Evolutionary conservation across 352 stramenopile species (phyloP).

Genomic region (Blastocystis sp.): DNA sequence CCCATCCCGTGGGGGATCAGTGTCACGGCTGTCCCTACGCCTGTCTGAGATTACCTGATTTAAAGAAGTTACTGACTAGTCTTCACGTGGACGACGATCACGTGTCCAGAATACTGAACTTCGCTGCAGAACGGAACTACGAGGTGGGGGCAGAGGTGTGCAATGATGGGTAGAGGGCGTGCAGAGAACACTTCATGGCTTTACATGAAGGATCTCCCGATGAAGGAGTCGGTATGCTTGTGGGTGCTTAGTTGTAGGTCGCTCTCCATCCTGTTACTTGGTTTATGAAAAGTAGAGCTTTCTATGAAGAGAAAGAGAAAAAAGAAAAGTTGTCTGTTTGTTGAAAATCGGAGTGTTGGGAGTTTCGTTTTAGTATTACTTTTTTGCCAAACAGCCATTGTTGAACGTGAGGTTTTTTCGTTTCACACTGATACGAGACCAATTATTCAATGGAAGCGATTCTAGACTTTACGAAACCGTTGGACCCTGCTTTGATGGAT

Average conservation of each 20-base stretch:
- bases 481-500: slow-evolving; percentile 89
- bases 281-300: slow-evolving; percentile 43
- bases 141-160: neutral
- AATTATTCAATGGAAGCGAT: slow-evolving; percentile 66
- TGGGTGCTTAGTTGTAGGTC: neutral
- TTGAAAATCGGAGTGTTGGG: neutral
- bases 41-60: neutral
- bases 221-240: neutral
- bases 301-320: slow-evolving; percentile 31
- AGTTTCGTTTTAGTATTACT: neutral
- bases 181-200: slow-evolving; percentile 33
- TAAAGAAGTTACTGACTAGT: neutral
- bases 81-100: neutral
- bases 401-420: neutral
- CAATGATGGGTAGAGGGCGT: slow-evolving; percentile 26
- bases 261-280: slow-evolving; percentile 27
- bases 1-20: neutral
- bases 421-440: neutral
- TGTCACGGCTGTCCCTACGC: slow-evolving; percentile 54
- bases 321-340: neutral
- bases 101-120: neutral
- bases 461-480: slow-evolving; percentile 84
- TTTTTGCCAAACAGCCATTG: neutral
- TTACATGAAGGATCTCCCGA: neutral
- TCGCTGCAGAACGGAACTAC: neutral